Base-by-base conservation (phyloP, 1,139 yeast genomes). In the Hyphopichia wangnamkhiaoensis region DNA sequence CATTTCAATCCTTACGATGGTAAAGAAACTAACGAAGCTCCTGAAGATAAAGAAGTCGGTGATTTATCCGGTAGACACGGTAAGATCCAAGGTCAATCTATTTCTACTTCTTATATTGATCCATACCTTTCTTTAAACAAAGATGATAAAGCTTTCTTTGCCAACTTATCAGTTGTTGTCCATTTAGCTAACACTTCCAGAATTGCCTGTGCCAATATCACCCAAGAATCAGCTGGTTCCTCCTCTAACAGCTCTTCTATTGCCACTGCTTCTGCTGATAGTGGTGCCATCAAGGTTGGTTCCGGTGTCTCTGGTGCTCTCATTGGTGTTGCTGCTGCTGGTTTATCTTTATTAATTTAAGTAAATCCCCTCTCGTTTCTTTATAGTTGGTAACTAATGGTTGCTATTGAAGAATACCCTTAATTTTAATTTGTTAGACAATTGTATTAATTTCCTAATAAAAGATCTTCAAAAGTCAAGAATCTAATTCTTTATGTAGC, bases 11-110 rank as follows among this genome's bases (percentile, higher is more conserved):
- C 76, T 29, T 71, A 53, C 58, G 49, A 54, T 37, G 76, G 76
- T 19, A 43, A 50, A 23, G 49, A 49, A 5, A 56, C 53, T 30
- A 59, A 68, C 21, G 54, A 65, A 16, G 41, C 50, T 13, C 46
- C 56, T 9, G 59, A 58, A 13, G 60, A 52, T 25, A 48, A 47
- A 44, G 71, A 69, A 50, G 63, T 63, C 31, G 73, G 76, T 37
- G 75, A 71, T 47, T 66, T 71, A 44, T 58, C 74, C 21, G 74
- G 74, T 35, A 68, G 63, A 52, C 71, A 69, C 49, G 75, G 75
- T 28, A 44, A 41, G 31, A 56, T 69, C 37, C 38, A 50, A 7
- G 63, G 67, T 26, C 52, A 58, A 15, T 44, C 60, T n/a, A 34
- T 49, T 39, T 36, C 54, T 15, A 43, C 58, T 29, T 39, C 59